phyloP scores from a whole-genome alignment of 148 eudicot species.

The Salicornia ramosissima region DNA sequence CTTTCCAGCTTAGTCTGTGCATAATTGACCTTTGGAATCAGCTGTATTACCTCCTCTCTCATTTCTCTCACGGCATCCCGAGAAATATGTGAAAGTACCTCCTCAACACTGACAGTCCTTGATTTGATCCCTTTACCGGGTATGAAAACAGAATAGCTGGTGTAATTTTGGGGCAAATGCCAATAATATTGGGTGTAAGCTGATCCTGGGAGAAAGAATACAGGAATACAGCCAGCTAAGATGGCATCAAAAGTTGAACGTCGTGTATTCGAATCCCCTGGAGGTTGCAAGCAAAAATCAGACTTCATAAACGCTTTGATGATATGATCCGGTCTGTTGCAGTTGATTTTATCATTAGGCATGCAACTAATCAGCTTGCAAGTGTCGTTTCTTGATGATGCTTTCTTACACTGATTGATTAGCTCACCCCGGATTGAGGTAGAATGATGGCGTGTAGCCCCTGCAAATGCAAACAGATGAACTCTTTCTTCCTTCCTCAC shows the following conservation, averaged over 20 bases:
- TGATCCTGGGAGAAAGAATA: conserved; percentile 25
- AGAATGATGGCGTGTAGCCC: conserved; percentile 21
- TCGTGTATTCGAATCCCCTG: conserved; percentile 28
- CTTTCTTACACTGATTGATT: conserved; percentile 27
- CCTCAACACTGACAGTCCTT: conserved; percentile 18
- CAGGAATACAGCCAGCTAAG: conserved; percentile 42
- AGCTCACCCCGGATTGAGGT: conserved; percentile 19
- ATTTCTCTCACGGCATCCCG: conserved; percentile 17
- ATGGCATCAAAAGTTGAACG: conserved; percentile 36
- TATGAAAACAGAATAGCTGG: conserved; percentile 33
- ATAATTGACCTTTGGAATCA: conserved; percentile 30
- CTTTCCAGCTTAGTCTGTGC: conserved; percentile 15
- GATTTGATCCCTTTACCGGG: conserved; percentile 11
- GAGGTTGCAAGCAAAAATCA: conserved; percentile 38
- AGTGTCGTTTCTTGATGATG: not conserved
- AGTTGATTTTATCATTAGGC: not conserved
- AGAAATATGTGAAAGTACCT: conserved; percentile 13
- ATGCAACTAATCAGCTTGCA: conserved; percentile 28
- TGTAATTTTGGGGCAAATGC: conserved; percentile 32
- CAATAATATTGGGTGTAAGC: conserved; percentile 33
- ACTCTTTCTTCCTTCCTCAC: conserved; percentile 25
- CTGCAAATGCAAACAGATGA: conserved; percentile 32
- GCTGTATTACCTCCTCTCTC: conserved; percentile 30
- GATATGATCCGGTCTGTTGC: conserved; percentile 17
- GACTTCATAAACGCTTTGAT: conserved; percentile 23